Evolutionary conservation across 2,329 filamentous ascomycete species (phyloP).

Genomic region (Fusarium sp.): DNA sequence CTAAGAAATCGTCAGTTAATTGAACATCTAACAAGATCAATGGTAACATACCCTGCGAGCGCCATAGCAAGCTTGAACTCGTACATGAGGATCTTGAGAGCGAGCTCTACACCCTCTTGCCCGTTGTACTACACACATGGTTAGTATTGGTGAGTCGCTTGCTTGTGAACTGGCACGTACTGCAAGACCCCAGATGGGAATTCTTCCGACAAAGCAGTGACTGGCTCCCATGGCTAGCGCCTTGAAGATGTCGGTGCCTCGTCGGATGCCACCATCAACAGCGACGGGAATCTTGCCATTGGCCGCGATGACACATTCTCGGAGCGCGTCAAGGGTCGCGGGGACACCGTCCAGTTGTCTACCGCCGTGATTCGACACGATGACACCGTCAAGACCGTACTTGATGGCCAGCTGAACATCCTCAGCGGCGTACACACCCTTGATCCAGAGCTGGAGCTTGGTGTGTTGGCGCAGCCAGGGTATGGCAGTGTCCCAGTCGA

Average conservation of each 20-base stretch:
- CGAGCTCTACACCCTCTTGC: conserved; percentile 46
- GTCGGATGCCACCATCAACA: conserved; percentile 49
- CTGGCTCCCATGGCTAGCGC: conserved; percentile 47
- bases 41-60: conserved; percentile 30
- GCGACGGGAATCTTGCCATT: conserved; percentile 70
- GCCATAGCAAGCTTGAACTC: conserved; percentile 45
- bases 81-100: conserved; percentile 51
- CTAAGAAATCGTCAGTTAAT: conserved; percentile 2
- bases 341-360: conserved; percentile 57
- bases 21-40: not conserved
- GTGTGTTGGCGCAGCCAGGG: conserved; percentile 66
- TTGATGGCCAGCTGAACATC: conserved; percentile 46
- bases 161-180: conserved; percentile 12
- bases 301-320: conserved; percentile 71
- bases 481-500: conserved; percentile 72
- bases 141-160: not conserved
- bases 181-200: conserved; percentile 54
- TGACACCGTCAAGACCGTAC: conserved; percentile 47
- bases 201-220: conserved; percentile 39
- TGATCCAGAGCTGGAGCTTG: conserved; percentile 57
- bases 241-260: conserved; percentile 49
- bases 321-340: conserved; percentile 67
- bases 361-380: conserved; percentile 40
- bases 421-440: conserved; percentile 49
- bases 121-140: conserved; percentile 37